A percentile compares a stretch with the other conserved stretches of the same genome.
phyloP scores from a whole-genome alignment of 805 yeast species.

The Nematodospora valgi region DNA sequence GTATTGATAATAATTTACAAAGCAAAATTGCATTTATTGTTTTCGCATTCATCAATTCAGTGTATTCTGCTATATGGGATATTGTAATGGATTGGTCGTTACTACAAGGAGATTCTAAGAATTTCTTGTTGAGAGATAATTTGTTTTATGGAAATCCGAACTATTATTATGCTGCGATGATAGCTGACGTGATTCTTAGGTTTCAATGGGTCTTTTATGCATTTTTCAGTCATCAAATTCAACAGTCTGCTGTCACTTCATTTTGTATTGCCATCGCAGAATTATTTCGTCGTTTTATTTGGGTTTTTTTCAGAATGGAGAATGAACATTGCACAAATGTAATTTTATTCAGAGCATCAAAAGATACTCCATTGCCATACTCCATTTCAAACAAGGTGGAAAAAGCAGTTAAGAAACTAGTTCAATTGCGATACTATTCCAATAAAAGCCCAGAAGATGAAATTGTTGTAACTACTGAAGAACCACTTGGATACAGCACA shows the following conservation, averaged over 20 bases:
- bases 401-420: constrained; percentile 33
- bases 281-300: constrained; percentile 73
- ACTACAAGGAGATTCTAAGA: constrained; percentile 59
- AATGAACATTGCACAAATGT: constrained; percentile 95
- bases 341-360: constrained; percentile 76
- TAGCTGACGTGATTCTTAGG: constrained; percentile 68
- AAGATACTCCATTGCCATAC: constrained; percentile 85
- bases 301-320: constrained; percentile 92
- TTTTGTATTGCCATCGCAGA: constrained; percentile 83
- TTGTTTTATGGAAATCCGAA: constrained; percentile 55
- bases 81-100: constrained; percentile 95
- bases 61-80: constrained; percentile 79
- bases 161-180: constrained; percentile 65
- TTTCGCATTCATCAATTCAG: constrained; percentile 71
- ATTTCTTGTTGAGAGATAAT: constrained; percentile 65
- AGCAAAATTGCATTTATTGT: constrained; percentile 61
- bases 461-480: constrained; percentile 1
- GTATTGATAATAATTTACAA: constrained; percentile 49
- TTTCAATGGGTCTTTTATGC: constrained; percentile 94
- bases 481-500: constrained; percentile 1
- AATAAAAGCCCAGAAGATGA: constrained; percentile 1
- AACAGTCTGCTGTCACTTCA: constrained; percentile 85
- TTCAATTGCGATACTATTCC: constrained; percentile 25
- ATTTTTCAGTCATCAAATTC: constrained; percentile 68
- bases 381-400: constrained; percentile 38